Conservation (phyloP, 1,284 basidiomycete species). For the Calocybe gambosa region DNA sequence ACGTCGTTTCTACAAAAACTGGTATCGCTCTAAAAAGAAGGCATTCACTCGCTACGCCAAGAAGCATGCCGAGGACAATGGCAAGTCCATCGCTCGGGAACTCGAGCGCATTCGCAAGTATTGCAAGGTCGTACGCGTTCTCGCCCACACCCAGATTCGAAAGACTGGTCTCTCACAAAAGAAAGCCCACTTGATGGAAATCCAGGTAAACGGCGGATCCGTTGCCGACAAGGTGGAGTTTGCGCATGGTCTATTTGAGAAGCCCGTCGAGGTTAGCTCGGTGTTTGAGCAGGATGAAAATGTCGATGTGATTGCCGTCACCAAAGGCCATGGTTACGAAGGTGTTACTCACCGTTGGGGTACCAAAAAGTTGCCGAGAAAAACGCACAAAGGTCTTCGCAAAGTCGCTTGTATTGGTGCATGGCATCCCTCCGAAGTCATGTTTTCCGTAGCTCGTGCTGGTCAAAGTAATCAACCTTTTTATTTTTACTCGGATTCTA, state of each 20-base stretch:
- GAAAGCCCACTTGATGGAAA: constrained; percentile 99
- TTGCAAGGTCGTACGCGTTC: constrained; percentile 98
- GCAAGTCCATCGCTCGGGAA: constrained; percentile 90
- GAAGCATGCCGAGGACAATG: constrained; percentile 96
- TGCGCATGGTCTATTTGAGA: constrained; percentile 94
- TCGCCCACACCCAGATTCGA: constrained; percentile 98
- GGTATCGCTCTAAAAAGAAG: constrained; percentile 99
- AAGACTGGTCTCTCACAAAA: constrained; percentile 98
- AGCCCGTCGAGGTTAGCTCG: constrained; percentile 81
- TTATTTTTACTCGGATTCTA: background rate
- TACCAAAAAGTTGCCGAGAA: constrained; percentile 96
- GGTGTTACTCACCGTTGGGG: constrained; percentile 99
- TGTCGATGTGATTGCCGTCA: constrained; percentile 96
- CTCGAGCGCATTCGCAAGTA: constrained; percentile 99
- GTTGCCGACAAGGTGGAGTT: constrained; percentile 98
- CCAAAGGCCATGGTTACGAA: constrained; percentile 99
- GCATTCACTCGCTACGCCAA: constrained; percentile 99
- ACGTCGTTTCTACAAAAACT: constrained; percentile 99
- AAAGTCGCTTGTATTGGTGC: constrained; percentile 99
- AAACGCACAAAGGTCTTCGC: constrained; percentile 99
- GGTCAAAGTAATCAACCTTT: constrained; percentile 79
- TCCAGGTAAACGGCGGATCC: constrained; percentile 98
- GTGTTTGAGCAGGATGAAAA: constrained; percentile 98
- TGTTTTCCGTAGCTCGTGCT: constrained; percentile 99
- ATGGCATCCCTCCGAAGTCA: constrained; percentile 98